phyloP scores from a whole-genome alignment of 176 grass and related monocot species.

The Tuctoria greenei region DNA sequence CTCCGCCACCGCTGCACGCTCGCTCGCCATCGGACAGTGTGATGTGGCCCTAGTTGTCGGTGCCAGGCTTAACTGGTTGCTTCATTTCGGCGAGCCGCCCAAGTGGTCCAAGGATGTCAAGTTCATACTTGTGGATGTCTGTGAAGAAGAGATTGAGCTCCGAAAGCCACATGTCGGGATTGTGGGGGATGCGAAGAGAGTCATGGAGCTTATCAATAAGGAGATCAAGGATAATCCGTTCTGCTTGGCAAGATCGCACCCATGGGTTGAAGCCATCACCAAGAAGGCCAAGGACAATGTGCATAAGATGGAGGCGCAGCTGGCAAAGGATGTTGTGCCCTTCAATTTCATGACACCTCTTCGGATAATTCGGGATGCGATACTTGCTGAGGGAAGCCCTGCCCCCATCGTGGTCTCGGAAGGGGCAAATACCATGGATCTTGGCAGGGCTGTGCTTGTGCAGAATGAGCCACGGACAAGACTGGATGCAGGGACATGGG shows the following conservation, averaged over 20 bases:
- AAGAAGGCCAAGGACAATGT: slow-evolving; percentile 80
- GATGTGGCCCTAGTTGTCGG: slow-evolving; percentile 79
- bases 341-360: slow-evolving; percentile 96
- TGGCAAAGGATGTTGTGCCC: slow-evolving; percentile 69
- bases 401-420: slow-evolving; percentile 78
- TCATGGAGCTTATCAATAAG: slow-evolving; percentile 62
- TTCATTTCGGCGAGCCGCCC: slow-evolving; percentile 83
- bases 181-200: slow-evolving; percentile 67
- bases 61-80: slow-evolving; percentile 88
- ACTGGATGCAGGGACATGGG: slow-evolving; percentile 96
- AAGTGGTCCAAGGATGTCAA: slow-evolving; percentile 93
- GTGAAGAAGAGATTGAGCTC: slow-evolving; percentile 79
- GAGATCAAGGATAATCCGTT: slow-evolving; percentile 94
- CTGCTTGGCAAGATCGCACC: slow-evolving; percentile 67
- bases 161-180: slow-evolving; percentile 74
- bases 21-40: slow-evolving; percentile 71
- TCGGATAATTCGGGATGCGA: slow-evolving; percentile 82
- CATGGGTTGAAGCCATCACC: slow-evolving; percentile 78
- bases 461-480: slow-evolving; percentile 92
- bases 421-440: slow-evolving; percentile 95
- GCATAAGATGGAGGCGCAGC: slow-evolving; percentile 74
- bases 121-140: slow-evolving; percentile 80
- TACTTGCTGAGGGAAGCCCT: slow-evolving; percentile 65
- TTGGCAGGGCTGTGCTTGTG: slow-evolving; percentile 85
- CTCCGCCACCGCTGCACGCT: slow-evolving; percentile 75